Evolutionary conservation across 2,329 filamentous ascomycete genomes (phyloP), one percentile per base, ranked within the genome.

Genomic region (Pseudocercospora fijiensis): DNA sequence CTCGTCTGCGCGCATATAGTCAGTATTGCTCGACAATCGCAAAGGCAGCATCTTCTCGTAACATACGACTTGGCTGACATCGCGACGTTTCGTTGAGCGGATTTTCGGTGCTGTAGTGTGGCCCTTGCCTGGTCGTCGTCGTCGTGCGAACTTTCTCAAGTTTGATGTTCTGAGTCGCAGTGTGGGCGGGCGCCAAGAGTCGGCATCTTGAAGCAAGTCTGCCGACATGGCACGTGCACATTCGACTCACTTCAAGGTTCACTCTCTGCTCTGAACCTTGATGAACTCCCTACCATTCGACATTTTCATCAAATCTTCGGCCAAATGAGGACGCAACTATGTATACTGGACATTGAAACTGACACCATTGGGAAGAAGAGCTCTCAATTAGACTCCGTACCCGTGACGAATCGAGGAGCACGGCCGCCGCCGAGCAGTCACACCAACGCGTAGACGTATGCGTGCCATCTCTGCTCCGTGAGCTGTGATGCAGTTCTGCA

Each of bases 1-100:
- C 85, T 78, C 86, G 84, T 67, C 67, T 69, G 64, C 60, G 58
- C 33, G 30, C 43, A 26, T 41, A 47, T 30, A 13, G 41, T 63
- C 61, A 63, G 61, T 45, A 24, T 28, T 47, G 22, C 58, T 28
- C 16, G 27, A 13, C 24, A 33, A 18, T 30, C 18, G 16, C 26
- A 26, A 27, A 28, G 28, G 16, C 26, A 4, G 24, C 57, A 16
- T 27, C 13, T n/a, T 16, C 20, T 13, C 33, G 20, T 18, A 18
- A 16, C 24, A 8, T 18, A 41, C 37, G 37, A 41, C 72, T 76
- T 78, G 58, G 62, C 66, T 69, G 77, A 75, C 78, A 79, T 79
- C 66, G 49, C 65, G 61, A 30, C 62, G 62, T 62, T 64, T 62
- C 56, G 61, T 60, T 61, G 37, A 52, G 63, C 61, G 62, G 49